A percentile compares a stretch with the other conserved stretches of the same genome.
Conservation (phyloP, 768 basidiomycete genomes). For the Daedalea quercina region DNA sequence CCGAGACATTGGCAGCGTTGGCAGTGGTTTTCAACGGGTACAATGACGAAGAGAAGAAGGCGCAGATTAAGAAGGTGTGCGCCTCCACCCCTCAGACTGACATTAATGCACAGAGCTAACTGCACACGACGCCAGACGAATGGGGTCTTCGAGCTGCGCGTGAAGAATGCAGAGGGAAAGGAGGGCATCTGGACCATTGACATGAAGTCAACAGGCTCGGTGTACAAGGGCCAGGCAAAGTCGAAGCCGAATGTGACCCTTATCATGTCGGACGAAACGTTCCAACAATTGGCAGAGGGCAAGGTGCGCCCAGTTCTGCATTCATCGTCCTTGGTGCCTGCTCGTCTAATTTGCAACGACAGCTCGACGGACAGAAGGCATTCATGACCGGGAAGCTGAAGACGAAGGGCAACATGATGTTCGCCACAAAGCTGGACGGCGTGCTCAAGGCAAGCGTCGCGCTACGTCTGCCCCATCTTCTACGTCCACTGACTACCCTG, state of each 20-base stretch:
- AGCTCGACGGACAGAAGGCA: conserved; percentile 90
- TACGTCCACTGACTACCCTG: not conserved
- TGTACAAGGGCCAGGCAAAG: conserved; percentile 66
- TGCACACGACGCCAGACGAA: conserved; percentile 48
- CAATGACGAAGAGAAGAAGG: conserved; percentile 55
- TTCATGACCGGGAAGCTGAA: conserved; percentile 96
- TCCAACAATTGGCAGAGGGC: conserved; percentile 62
- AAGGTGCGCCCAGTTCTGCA: conserved; percentile 41
- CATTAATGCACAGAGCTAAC: not conserved
- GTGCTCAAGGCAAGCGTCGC: conserved; percentile 60
- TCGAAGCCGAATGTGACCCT: conserved; percentile 82
- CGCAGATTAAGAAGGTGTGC: conserved; percentile 69
- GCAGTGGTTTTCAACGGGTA: conserved; percentile 43
- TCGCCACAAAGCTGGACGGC: conserved; percentile 83
- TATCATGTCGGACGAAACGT: conserved; percentile 69
- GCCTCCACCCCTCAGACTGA: not conserved
- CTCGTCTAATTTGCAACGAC: not conserved
- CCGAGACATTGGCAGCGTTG: conserved; percentile 54
- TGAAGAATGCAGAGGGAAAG: conserved; percentile 67
- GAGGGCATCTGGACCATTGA: conserved; percentile 88
- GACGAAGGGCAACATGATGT: conserved; percentile 89
- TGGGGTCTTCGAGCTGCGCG: conserved; percentile 80
- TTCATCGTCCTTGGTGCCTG: not conserved
- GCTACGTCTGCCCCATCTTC: not conserved
- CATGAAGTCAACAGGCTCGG: conserved; percentile 74